Percentiles rank a stretch among this genome's conserved stretches.
phyloP scores from a whole-genome alignment of 2,329 filamentous ascomycete species.

The Colletotrichum destructivum region DNA sequence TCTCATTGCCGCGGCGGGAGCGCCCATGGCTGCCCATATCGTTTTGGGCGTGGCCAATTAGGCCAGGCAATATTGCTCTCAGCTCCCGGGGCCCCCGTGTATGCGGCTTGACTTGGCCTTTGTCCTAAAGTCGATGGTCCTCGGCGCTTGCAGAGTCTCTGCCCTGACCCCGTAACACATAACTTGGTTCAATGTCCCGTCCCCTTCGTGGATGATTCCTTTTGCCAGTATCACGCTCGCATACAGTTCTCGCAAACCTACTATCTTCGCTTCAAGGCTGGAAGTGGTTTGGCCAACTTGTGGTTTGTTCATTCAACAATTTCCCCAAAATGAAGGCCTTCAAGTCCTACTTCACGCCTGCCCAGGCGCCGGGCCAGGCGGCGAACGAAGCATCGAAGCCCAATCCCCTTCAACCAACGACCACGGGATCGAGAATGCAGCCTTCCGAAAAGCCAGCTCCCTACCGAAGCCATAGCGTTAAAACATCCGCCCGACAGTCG shows the following conservation, averaged over 20 bases:
- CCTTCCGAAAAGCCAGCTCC: conserved; percentile 33
- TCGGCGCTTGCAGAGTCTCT: conserved; percentile 17
- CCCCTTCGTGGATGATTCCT: conserved; percentile 5
- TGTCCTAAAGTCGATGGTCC: conserved; percentile 11
- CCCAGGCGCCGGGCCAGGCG: conserved; percentile 23
- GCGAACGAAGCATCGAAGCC: conserved; percentile 9
- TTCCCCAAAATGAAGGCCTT: conserved; percentile 39
- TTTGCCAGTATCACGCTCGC: conserved; percentile 17
- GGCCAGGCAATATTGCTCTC: conserved; percentile 29
- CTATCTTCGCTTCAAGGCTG: conserved; percentile 29
- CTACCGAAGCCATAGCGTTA: conserved; percentile 28
- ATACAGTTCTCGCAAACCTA: conserved; percentile 14
- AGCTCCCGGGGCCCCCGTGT: conserved; percentile 38
- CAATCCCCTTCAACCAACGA: conserved; percentile 6
- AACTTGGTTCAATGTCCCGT: conserved; percentile 31
- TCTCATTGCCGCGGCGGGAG: conserved; percentile 25
- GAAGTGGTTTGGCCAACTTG: conserved; percentile 32
- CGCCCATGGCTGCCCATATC: conserved; percentile 23
- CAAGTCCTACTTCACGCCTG: conserved; percentile 42
- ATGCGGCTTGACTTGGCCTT: conserved; percentile 32
- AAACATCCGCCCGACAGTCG: conserved; percentile 40
- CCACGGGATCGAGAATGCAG: conserved; percentile 6
- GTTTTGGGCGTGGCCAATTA: conserved; percentile 24
- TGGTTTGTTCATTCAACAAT: conserved; percentile 34
- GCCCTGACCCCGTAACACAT: conserved; percentile 27